Evolutionary conservation across 345 rosid genomes (phyloP), one percentile per base, ranked within the genome.

Genomic region (Hibiscus mutabilis): DNA sequence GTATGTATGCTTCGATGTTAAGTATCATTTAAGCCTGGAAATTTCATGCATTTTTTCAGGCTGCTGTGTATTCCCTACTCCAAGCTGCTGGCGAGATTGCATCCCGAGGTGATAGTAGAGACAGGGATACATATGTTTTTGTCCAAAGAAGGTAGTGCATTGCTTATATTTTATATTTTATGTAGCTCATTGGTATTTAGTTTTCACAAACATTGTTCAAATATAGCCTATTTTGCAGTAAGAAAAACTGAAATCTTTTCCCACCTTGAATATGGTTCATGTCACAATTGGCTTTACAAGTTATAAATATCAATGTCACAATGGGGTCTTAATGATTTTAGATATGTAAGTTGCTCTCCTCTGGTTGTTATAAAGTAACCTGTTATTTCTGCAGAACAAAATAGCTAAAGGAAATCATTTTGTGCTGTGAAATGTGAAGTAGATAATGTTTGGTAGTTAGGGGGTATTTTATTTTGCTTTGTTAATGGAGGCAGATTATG

Each of bases 71-170:
- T 85, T 89, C 86, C 77, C 83, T 92, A 70, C 75, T 95, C 80
- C 92, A 86, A 92, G 99, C 99, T 75, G 97, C 93, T 60, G 82
- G 79, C 57, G 97, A 95, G 77, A 87, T 92, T 84, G 82, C 97
- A 63, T 86, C 92, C 37, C 86, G 82, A 62, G 93, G 92, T 69
- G 84, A 85, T 84, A 83, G 83, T 47, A 84, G 91, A 82, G 97
- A 95, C 78, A 81, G 83, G 71, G 97, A 89, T 76, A 57, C 77
- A 68, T 84, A 85, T 77, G 83, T 87, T 78, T 90, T 90, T 80
- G 89, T 92, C 35, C 92, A 89, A 71, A 87, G 85, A 75, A 95
- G 97, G 99, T 95, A 86, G 58, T 75, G 3, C 49, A 33, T 49
- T 29, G 55, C 52, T 25, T 66, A 6, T 69, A 40, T 55, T 19